Evolutionary conservation across 2,329 filamentous ascomycete species (phyloP).

Genomic region (Xylariaceae sp.): DNA sequence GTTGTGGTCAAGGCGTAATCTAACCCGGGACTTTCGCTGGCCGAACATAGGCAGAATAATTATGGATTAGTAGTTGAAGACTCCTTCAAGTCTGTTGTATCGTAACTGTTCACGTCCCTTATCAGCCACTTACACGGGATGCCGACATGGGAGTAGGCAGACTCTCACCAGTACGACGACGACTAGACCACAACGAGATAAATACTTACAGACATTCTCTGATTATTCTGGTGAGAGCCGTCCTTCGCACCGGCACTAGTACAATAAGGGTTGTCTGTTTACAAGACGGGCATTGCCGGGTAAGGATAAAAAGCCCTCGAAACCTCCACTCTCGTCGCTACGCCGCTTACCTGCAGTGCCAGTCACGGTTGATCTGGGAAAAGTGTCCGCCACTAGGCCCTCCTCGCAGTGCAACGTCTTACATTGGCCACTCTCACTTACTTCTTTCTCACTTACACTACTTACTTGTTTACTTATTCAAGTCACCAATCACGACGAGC

Average conservation of each 20-base stretch:
- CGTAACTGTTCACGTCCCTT: too few relatives aligned
- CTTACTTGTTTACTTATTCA: not conserved
- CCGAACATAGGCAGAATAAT: not conserved
- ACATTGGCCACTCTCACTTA: conserved; percentile 1
- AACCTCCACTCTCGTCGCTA: conserved; percentile 2
- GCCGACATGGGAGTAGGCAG: not conserved
- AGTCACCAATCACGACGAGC: conserved; percentile 10
- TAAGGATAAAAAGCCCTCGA: not conserved
- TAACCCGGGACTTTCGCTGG: conserved; percentile 6
- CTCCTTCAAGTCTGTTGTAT: too few relatives aligned
- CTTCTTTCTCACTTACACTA: not conserved
- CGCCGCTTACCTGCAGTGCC: conserved; percentile 11
- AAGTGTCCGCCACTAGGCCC: not conserved
- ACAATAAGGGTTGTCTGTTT: not conserved
- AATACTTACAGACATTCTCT: too few relatives aligned
- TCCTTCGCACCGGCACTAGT: not conserved
- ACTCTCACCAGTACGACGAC: not conserved
- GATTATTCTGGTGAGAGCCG: too few relatives aligned
- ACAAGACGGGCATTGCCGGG: not conserved
- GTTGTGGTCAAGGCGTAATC: not conserved
- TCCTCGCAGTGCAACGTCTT: not conserved
- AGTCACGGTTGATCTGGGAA: not conserved
- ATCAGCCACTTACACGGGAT: not conserved
- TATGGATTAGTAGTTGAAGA: too few relatives aligned
- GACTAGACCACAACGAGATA: too few relatives aligned